A percentile compares a stretch with the other conserved stretches of the same genome.
These are phyloP conservation scores for Fusarium sp. DNA, from an alignment of 2,329 filamentous ascomycete species.

Conservation along the genomic window DNA sequence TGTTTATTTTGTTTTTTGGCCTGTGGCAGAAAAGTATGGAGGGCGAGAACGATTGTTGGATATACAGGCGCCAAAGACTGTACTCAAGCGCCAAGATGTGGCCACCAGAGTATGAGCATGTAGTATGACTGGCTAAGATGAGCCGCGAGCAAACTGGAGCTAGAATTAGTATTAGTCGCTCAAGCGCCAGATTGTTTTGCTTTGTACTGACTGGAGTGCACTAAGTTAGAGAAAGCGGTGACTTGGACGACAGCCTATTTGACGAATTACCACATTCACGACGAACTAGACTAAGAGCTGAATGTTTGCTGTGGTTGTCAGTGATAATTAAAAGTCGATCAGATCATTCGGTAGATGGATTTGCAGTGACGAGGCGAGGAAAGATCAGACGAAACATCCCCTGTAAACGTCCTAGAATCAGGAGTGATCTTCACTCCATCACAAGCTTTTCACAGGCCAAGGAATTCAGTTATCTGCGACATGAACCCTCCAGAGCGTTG, in stretches of 20 bases:
- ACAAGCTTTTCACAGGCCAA: slow-evolving; percentile 16
- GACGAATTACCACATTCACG: neutral
- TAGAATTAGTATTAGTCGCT: slow-evolving; percentile 11
- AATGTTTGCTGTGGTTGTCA: neutral
- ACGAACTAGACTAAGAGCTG: neutral
- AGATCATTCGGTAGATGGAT: neutral
- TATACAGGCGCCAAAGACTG: slow-evolving; percentile 28
- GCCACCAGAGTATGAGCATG: slow-evolving; percentile 24
- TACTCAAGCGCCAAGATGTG: slow-evolving; percentile 41
- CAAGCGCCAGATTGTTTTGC: slow-evolving; percentile 8
- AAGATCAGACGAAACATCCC: slow-evolving; percentile 14
- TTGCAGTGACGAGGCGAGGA: neutral
- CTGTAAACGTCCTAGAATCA: slow-evolving; percentile 1
- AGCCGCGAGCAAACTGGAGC: slow-evolving; percentile 5
- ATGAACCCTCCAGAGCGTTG: neutral
- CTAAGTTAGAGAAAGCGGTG: neutral
- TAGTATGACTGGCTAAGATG: slow-evolving; percentile 39
- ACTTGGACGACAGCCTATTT: neutral
- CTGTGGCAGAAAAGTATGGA: neutral
- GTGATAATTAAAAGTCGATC: neutral
- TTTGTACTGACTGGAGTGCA: neutral
- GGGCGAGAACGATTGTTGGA: slow-evolving; percentile 12
- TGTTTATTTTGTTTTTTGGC: slow-evolving; percentile 5
- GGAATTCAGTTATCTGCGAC: neutral
- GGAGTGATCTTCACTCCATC: slow-evolving; percentile 25